phyloP scores from a whole-genome alignment of 2,329 filamentous ascomycete genomes.

The Cladophialophora bantiana region DNA sequence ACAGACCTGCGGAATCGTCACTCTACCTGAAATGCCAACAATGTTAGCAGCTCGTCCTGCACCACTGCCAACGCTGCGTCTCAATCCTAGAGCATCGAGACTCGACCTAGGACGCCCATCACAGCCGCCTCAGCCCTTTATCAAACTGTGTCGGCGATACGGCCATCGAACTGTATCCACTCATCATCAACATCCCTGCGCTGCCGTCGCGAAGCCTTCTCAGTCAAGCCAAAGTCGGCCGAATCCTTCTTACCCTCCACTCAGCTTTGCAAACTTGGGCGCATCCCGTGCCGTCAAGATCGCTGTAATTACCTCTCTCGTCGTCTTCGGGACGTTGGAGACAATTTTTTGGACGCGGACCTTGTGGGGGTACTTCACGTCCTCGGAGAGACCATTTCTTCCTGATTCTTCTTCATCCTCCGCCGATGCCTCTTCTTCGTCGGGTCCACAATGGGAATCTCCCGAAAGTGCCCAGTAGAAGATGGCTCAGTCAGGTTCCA shows the following conservation, averaged over 20 bases:
- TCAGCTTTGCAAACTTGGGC: conserved; percentile 35
- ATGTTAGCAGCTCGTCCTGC: not conserved
- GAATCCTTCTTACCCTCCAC: conserved; percentile 12
- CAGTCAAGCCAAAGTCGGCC: not conserved
- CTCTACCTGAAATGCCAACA: not conserved
- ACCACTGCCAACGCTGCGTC: not conserved
- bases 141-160: not conserved
- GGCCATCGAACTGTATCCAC: not conserved
- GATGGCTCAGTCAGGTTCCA: not conserved
- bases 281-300: conserved; percentile 39
- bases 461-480: not conserved
- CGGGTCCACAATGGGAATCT: not conserved
- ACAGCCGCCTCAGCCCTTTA: not conserved
- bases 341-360: conserved; percentile 40
- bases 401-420: not conserved
- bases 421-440: not conserved
- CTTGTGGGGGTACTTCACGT: conserved; percentile 33
- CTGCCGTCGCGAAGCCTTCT: not conserved
- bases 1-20: not conserved
- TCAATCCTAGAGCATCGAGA: not conserved
- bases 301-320: conserved; percentile 34
- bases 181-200: not conserved
- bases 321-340: conserved; percentile 39
- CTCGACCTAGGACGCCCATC: not conserved
- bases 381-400: not conserved